Conservation (phyloP, 805 yeast species). For the Wickerhamomyces pijperi region DNA sequence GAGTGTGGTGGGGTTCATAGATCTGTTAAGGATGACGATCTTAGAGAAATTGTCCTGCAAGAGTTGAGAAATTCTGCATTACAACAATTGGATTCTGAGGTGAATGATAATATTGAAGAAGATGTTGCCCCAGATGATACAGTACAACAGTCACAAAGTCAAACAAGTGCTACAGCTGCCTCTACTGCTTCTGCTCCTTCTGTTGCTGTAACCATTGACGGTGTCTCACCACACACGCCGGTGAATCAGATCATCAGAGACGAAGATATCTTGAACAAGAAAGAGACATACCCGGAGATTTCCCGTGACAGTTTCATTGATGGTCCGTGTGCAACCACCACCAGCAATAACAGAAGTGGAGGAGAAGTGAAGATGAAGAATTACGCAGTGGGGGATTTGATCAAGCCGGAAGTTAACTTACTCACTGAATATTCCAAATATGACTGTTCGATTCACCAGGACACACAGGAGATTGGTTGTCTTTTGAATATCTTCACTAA, state of each 20-base stretch:
- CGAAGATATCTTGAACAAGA: not conserved
- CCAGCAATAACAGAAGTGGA: not conserved
- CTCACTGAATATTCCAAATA: conserved; percentile 15
- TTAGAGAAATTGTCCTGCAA: conserved; percentile 16
- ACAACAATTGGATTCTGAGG: not conserved
- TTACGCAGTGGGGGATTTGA: conserved; percentile 7
- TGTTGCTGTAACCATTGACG: not conserved
- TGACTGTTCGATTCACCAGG: conserved; percentile 6
- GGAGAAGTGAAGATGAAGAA: conserved; percentile 1
- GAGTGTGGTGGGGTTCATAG: conserved; percentile 15
- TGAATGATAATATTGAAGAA: not conserved
- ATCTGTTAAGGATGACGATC: conserved; percentile 19
- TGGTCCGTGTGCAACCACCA: not conserved
- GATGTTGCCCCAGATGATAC: not conserved
- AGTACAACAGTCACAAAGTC: not conserved
- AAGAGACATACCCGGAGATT: not conserved
- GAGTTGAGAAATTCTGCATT: conserved; percentile 8
- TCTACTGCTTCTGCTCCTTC: not conserved
- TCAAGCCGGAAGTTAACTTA: conserved; percentile 12
- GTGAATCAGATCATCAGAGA: conserved; percentile 10
- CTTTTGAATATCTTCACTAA: conserved; percentile 14
- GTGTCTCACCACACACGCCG: conserved; percentile 14
- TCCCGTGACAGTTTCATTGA: not conserved
- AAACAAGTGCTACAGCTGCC: not conserved
- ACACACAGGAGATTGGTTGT: conserved; percentile 5